Conservation (phyloP, 1,284 basidiomycete genomes). For the Ceratobasidium sp. region DNA sequence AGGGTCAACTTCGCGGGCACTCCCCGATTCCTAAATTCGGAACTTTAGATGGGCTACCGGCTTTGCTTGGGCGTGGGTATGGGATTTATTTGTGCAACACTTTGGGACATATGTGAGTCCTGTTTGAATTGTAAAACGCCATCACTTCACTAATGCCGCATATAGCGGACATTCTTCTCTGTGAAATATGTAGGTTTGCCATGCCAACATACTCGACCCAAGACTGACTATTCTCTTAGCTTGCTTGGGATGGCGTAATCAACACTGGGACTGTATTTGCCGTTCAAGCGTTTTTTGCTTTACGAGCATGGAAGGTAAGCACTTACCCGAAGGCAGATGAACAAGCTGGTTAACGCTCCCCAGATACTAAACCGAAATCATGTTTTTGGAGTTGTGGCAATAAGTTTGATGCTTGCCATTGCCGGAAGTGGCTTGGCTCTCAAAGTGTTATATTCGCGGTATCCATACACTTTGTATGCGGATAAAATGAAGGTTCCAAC, state of each 20-base stretch:
- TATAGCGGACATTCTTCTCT: neutral
- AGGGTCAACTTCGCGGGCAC: neutral
- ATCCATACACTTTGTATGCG: neutral
- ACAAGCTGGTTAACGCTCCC: neutral
- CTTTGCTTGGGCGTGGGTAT: slow-evolving; percentile 10
- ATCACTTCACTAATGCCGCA: neutral
- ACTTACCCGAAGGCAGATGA: no score
- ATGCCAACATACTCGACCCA: neutral
- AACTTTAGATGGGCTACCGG: neutral
- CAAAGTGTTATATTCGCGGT: neutral
- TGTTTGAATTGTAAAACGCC: no score
- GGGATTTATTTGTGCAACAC: slow-evolving; percentile 14
- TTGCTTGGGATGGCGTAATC: slow-evolving; percentile 1
- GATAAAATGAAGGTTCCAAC: slow-evolving; percentile 1
- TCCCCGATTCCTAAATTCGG: neutral
- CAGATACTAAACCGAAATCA: neutral
- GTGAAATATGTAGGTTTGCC: slow-evolving; percentile 4
- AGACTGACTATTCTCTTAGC: neutral
- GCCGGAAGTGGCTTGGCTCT: neutral
- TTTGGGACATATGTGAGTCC: slow-evolving; percentile 23
- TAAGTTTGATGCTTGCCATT: neutral
- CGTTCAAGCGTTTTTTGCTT: slow-evolving; percentile 1
- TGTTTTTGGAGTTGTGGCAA: neutral
- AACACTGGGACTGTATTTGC: neutral
- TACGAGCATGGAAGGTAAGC: slow-evolving; percentile 11